These are phyloP conservation scores for Monosporozyma aerobia DNA, from an alignment of 805 yeast species.

Conservation along the genomic window DNA sequence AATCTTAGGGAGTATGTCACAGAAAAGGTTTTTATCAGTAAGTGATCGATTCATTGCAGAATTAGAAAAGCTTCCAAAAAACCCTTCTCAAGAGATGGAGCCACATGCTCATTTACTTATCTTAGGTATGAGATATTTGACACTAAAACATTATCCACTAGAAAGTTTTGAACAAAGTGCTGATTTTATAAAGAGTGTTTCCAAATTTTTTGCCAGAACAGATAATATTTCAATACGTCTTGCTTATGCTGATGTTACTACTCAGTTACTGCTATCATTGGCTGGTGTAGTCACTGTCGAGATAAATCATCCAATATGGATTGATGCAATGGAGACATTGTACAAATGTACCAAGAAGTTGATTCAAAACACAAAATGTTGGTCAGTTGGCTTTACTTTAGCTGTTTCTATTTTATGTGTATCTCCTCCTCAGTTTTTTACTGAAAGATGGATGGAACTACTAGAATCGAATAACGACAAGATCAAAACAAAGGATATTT, in stretches of 20 bases:
- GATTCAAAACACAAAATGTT: slow-evolving; percentile 39
- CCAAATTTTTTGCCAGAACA: slow-evolving; percentile 68
- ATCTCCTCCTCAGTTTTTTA: slow-evolving; percentile 67
- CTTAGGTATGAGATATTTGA: slow-evolving; percentile 84
- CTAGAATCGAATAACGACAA: slow-evolving; percentile 54
- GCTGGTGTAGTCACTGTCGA: slow-evolving; percentile 88
- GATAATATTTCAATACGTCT: slow-evolving; percentile 54
- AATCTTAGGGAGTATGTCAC: slow-evolving; percentile 84
- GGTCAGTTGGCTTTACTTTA: slow-evolving; percentile 61
- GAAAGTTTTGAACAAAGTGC: slow-evolving; percentile 91
- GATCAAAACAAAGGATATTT: slow-evolving; percentile 52
- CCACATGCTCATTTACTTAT: slow-evolving; percentile 65
- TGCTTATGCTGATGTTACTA: slow-evolving; percentile 80
- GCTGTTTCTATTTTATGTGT: slow-evolving; percentile 71
- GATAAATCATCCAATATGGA: slow-evolving; percentile 93
- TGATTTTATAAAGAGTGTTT: slow-evolving; percentile 75
- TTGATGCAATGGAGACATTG: slow-evolving; percentile 61
- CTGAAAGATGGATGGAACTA: slow-evolving; percentile 59
- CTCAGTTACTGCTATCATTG: slow-evolving; percentile 65
- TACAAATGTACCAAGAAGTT: slow-evolving; percentile 41
- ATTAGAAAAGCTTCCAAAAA: slow-evolving; percentile 67
- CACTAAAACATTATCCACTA: slow-evolving; percentile 72
- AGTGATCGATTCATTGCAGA: slow-evolving; percentile 92
- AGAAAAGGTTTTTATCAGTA: slow-evolving; percentile 71
- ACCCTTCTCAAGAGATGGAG: slow-evolving; percentile 40